phyloP scores from a whole-genome alignment of 2,329 filamentous ascomycete species.

The Dactylellina leptospora region DNA sequence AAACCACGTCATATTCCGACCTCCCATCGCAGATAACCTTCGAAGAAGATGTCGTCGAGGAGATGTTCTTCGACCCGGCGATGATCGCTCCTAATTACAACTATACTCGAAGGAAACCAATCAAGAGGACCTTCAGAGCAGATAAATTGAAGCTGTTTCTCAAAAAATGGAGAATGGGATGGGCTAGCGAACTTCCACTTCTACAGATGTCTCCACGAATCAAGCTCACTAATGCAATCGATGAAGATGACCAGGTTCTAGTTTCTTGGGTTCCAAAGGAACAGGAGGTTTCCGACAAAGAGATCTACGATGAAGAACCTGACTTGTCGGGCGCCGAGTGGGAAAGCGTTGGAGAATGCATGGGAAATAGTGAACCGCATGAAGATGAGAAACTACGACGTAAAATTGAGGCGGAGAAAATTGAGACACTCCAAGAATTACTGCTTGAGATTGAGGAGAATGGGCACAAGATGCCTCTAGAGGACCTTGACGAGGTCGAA shows the following conservation, averaged over 20 bases:
- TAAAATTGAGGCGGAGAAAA: background rate
- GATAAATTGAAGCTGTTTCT: slow-evolving; percentile 26
- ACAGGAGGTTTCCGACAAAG: background rate
- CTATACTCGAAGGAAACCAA: slow-evolving; percentile 5
- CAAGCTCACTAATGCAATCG: background rate
- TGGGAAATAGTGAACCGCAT: slow-evolving; percentile 1
- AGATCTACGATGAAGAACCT: background rate
- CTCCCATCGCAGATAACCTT: slow-evolving; percentile 26
- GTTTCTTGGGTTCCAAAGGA: slow-evolving; percentile 11
- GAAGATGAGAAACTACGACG: background rate
- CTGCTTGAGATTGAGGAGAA: background rate
- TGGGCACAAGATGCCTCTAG: background rate
- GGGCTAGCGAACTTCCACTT: slow-evolving; percentile 7
- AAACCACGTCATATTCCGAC: slow-evolving; percentile 5
- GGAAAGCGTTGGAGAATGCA: background rate
- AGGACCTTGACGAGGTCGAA: slow-evolving; percentile 21
- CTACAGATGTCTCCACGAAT: slow-evolving; percentile 38
- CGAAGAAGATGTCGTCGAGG: background rate
- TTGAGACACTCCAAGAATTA: background rate
- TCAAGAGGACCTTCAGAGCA: slow-evolving; percentile 9
- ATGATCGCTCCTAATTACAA: background rate
- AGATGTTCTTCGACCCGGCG: background rate
- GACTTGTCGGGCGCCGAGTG: too few species aligned
- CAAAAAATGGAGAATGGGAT: slow-evolving; percentile 14
- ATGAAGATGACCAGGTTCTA: background rate